Evolutionary conservation across 108 stramenopile species (phyloP).

Genomic region (Craspedostauros australis): DNA sequence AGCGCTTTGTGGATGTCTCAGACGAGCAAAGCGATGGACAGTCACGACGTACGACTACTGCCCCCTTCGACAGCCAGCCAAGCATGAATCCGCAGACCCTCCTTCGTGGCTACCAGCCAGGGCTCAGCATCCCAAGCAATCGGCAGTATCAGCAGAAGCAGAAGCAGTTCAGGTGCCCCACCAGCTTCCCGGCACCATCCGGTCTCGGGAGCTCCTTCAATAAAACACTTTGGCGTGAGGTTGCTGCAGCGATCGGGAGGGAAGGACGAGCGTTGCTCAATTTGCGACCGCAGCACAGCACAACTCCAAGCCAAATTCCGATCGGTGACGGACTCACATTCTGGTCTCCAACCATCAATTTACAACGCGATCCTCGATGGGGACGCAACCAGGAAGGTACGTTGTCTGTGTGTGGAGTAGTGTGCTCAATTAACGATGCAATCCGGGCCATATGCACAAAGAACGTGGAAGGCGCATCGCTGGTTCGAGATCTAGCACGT

Average conservation of each 20-base stretch:
- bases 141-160: too few relatives aligned
- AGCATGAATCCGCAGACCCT: too few relatives aligned
- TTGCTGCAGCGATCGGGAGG: constrained; percentile 40
- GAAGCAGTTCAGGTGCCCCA: constrained; percentile 13
- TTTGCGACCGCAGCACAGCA: constrained; percentile 17
- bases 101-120: too few relatives aligned
- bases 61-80: too few relatives aligned
- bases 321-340: constrained; percentile 45
- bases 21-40: too few relatives aligned
- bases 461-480: too few relatives aligned
- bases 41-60: too few relatives aligned
- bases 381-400: constrained; percentile 56
- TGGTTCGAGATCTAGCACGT: too few relatives aligned
- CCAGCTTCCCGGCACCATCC: constrained; percentile 46
- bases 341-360: constrained; percentile 65
- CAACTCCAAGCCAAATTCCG: too few relatives aligned
- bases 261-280: constrained; percentile 40
- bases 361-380: constrained; percentile 73
- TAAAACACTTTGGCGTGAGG: constrained; percentile 30
- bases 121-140: too few relatives aligned
- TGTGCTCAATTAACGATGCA: neutral
- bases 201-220: constrained; percentile 48
- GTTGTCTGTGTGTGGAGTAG: neutral
- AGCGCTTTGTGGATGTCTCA: too few relatives aligned
- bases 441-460: neutral